These are phyloP conservation scores for Pyracantha coccinea DNA, from an alignment of 331 rosid species.

Conservation along the genomic window DNA sequence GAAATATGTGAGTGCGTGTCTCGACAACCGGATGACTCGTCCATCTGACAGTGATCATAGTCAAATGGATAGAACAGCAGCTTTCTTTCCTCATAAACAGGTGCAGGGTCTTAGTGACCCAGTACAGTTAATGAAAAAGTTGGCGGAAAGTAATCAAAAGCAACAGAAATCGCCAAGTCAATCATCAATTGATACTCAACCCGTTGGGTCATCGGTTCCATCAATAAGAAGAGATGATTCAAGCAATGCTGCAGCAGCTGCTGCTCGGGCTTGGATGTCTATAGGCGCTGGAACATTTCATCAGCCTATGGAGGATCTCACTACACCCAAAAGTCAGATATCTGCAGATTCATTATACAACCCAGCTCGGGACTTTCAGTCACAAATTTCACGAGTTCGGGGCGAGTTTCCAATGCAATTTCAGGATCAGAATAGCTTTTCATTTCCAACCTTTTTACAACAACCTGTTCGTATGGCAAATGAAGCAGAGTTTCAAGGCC, in stretches of 20 bases:
- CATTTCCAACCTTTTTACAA: constrained; percentile 41
- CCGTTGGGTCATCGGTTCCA: constrained; percentile 32
- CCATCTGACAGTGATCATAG: constrained; percentile 42
- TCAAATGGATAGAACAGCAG: constrained; percentile 32
- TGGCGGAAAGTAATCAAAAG: constrained; percentile 56
- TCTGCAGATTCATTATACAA: constrained; percentile 58
- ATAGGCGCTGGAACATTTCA: constrained; percentile 68
- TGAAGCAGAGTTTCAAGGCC: constrained; percentile 41
- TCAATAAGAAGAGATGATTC: constrained; percentile 48
- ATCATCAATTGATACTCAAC: constrained; percentile 35
- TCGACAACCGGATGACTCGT: constrained; percentile 28
- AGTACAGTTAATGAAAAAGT: constrained; percentile 49
- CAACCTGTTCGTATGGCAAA: constrained; percentile 35
- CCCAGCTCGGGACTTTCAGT: constrained; percentile 49
- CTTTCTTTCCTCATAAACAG: constrained; percentile 37
- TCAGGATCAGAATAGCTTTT: constrained; percentile 50
- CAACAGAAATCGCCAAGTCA: constrained; percentile 45
- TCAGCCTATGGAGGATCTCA: constrained; percentile 39
- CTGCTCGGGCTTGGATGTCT: constrained; percentile 93
- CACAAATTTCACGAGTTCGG: constrained; percentile 39
- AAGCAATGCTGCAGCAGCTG: constrained; percentile 62
- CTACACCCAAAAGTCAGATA: constrained; percentile 42
- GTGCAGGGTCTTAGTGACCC: constrained; percentile 51
- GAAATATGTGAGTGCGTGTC: constrained; percentile 22
- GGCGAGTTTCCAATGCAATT: constrained; percentile 51